Base-by-base conservation (phyloP, 129 eudicot species). In the Escallonia rubra region DNA sequence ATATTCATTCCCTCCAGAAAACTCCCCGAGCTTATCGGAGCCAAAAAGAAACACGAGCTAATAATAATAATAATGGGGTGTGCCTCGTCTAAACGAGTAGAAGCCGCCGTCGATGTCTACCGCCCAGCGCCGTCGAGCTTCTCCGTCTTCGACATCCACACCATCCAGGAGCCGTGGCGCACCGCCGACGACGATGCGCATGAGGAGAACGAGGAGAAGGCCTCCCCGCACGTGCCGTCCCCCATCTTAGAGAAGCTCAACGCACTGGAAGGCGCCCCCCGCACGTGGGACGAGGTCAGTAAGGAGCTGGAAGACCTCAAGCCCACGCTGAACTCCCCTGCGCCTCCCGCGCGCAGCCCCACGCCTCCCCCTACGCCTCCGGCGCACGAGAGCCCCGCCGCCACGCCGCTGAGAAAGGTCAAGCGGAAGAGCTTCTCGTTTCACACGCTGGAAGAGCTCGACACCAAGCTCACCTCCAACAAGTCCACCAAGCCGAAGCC, bases 131-230 rank as follows among this genome's bases (percentile, higher is more conserved):
- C 97, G 64, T 59, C 89, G 34, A 66, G 91, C 66, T 75, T 78
- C 63, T 82, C 95, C 10, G 83, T 84, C 13, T 89, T 93, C 80
- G 92, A 93, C 72, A 75, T 93, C 83, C 70, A 76, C 86, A 41
- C 87, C 80, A 73, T 93, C 65, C 73, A 89, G 64, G 99, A 93
- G 57, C 99, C 99, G 4, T 93, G 99, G 99, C 78, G 83, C n/a
- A 83, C 72, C 14, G 67, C 39, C 4, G 79, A 76, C 5, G 64
- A 70, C 10, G 65, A 34, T 3, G 58, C 69, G 11, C 46, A 77
- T 10, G 68, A 76, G 8, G 42, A 78, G 2, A 45, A 68, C 8
- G 59, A 76, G 15, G 83, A 78, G 23, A 84, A 81, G 46, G 34
- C 34, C 34, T 64, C 83, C 49, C 6, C 66, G 5, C 72, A 68